Evolutionary conservation across 169 alveolate genomes (phyloP), one percentile per base, ranked within the genome.

Genomic region (Eimeria tenella): DNA sequence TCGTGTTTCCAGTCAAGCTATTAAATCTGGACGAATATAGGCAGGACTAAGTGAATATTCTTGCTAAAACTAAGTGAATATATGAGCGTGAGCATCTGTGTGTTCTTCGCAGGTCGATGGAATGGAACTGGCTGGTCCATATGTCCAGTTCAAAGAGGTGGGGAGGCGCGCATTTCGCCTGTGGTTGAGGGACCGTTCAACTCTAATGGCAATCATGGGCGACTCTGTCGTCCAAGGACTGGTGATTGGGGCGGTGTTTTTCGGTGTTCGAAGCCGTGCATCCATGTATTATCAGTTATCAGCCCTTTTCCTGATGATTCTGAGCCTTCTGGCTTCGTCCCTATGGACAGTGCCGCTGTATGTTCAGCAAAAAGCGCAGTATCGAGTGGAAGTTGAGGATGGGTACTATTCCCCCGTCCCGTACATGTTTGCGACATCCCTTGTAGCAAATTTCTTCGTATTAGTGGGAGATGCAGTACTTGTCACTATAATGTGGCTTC

Each of bases 321-420:
- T 49, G 50, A 68, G 93, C 77, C 86, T 52, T 13, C 9, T 74
- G 62, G 86, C 93, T 23, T 71, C 93, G 21, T 75, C 87, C 21
- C 93, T 88, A 42, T 88, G 93, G 93, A 71, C 93, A 21, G 84
- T 88, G 42, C 93, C 93, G 60, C 87, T 88, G 31, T 58, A 49
- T n/a, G 89, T 90, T 15, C 94, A 90, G 25, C 94, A 90, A 70
- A 90, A 90, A 81, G 90, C 89, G 8, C 94, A 90, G 89, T 58
- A 73, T 65, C 84, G 60, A n/a, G 81, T 90, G 50, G 89, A 90
- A 53, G 82, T 74, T 58, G 53, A 56, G 21, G 89, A 74, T 17
- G 94, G 90, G 19, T 90, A 74, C 89, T 90, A 90, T 56, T 58
- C 88, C 9, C 82, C 94, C 65, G 42, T 74, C 68, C 94, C 94